Evolutionary conservation across 176 grass and related monocot genomes (phyloP).

Genomic region (Aegilops sharonensis): DNA sequence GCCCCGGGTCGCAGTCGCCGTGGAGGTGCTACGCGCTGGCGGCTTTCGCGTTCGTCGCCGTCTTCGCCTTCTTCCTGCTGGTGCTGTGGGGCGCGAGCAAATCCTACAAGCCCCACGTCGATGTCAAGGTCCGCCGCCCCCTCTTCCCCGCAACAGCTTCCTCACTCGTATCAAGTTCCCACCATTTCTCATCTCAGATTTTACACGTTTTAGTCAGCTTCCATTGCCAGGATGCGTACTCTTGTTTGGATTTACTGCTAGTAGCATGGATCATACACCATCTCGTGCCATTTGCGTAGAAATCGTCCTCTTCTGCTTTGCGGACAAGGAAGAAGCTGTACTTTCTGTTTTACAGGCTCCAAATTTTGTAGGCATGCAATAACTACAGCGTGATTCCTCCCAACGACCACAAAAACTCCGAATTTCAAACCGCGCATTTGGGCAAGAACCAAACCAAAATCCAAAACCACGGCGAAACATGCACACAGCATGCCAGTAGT

Average conservation of each 20-base stretch:
- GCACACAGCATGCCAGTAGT: neutral
- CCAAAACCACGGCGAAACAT: neutral
- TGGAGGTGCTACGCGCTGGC: slow-evolving; percentile 69
- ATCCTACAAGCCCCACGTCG: slow-evolving; percentile 78
- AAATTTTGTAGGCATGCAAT: neutral
- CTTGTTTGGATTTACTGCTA: neutral
- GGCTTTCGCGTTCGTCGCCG: slow-evolving; percentile 55
- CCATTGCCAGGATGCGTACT: neutral
- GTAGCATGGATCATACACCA: too few relatives aligned
- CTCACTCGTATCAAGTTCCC: neutral
- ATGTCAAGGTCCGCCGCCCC: slow-evolving; percentile 62
- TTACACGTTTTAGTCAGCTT: neutral
- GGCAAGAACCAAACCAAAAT: neutral
- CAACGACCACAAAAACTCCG: neutral
- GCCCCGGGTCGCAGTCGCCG: neutral
- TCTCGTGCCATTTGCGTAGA: neutral
- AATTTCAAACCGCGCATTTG: slow-evolving; percentile 21
- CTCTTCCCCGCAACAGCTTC: neutral
- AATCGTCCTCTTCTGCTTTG: neutral
- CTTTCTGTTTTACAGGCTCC: neutral
- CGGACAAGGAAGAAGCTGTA: neutral
- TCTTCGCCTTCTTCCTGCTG: slow-evolving; percentile 86
- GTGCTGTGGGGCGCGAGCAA: slow-evolving; percentile 93
- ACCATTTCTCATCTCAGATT: neutral
- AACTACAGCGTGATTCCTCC: neutral